Conservation (phyloP, 441 rosid species). For the Bruguiera hainesii region DNA sequence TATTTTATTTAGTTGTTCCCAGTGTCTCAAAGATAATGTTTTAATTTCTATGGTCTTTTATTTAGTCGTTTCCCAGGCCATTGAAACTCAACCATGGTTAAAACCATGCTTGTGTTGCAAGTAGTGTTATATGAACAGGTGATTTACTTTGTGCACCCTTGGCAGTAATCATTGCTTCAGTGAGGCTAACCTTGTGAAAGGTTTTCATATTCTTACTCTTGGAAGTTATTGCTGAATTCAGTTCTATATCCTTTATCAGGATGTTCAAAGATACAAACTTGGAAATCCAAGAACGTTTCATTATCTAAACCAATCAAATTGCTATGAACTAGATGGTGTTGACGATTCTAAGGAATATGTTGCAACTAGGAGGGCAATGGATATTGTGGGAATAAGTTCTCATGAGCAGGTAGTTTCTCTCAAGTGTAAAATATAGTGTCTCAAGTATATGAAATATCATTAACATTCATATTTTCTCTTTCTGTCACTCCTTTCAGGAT, state of each 20-base stretch:
- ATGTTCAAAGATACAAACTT: slow-evolving; percentile 62
- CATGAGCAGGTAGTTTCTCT: slow-evolving; percentile 74
- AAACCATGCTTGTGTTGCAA: no score
- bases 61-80: no score
- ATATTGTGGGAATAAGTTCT: slow-evolving; percentile 79
- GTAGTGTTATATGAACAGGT: no score
- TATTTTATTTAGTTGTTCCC: no score
- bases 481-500: slow-evolving; percentile 45
- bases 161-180: no score
- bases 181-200: no score
- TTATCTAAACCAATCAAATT: slow-evolving; percentile 92
- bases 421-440: slow-evolving; percentile 3
- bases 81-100: no score
- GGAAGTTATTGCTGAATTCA: neutral
- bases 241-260: slow-evolving; percentile 42
- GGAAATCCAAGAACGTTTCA: slow-evolving; percentile 80
- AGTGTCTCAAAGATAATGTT: no score
- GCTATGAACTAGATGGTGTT: slow-evolving; percentile 72
- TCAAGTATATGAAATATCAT: slow-evolving; percentile 11
- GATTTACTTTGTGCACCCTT: no score
- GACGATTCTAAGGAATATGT: slow-evolving; percentile 81
- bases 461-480: slow-evolving; percentile 16
- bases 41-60: no score
- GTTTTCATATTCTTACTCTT: no score
- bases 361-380: slow-evolving; percentile 91